Conservation (phyloP, 2,329 filamentous ascomycete genomes). For the Arthrobotrys musiformis region DNA sequence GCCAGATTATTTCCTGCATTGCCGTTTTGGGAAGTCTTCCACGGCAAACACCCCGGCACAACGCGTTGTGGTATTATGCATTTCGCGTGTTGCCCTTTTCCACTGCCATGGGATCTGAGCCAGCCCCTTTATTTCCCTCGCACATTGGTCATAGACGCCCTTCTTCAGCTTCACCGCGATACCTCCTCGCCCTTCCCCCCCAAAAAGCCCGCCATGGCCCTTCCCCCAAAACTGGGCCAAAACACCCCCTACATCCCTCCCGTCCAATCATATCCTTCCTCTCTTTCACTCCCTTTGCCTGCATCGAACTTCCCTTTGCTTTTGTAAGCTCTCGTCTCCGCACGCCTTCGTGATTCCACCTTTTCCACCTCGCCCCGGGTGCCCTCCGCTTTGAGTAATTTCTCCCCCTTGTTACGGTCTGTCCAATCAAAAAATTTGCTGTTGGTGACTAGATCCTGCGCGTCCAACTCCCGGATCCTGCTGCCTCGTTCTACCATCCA, state of each 20-base stretch:
- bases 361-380: not conserved
- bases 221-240: conserved; percentile 17
- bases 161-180: conserved; percentile 13
- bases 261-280: conserved; percentile 27
- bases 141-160: conserved; percentile 23
- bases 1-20: conserved; percentile 42
- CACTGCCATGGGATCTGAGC: not conserved
- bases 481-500: conserved; percentile 18
- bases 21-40: conserved; percentile 23
- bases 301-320: conserved; percentile 29
- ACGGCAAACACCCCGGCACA: conserved; percentile 7
- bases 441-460: conserved; percentile 31
- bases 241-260: conserved; percentile 43
- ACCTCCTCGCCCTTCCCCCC: not conserved
- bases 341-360: conserved; percentile 14
- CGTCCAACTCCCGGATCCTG: conserved; percentile 40
- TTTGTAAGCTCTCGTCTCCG: conserved; percentile 16
- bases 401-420: conserved; percentile 13
- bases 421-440: conserved; percentile 46
- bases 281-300: conserved; percentile 7
- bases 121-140: conserved; percentile 19
- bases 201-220: not conserved
- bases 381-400: conserved; percentile 30
- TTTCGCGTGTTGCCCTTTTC: not conserved
- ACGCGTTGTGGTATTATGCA: not conserved